phyloP scores from a whole-genome alignment of 2,329 filamentous ascomycete species.

The Fusarium humuli region DNA sequence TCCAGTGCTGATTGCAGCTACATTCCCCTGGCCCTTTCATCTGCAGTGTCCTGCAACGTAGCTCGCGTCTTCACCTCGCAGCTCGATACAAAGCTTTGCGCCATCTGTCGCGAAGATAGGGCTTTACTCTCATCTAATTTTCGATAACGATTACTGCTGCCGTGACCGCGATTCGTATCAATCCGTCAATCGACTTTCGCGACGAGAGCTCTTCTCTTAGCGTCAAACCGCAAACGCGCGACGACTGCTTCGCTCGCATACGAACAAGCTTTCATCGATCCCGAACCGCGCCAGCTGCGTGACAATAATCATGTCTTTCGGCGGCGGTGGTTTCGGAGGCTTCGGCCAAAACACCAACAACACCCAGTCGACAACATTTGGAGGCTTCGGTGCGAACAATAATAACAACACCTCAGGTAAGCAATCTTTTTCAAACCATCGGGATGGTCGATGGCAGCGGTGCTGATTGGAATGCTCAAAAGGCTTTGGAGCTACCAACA shows the following conservation, averaged over 20 bases:
- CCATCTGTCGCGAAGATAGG: conserved; percentile 8
- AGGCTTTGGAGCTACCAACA: conserved; percentile 53
- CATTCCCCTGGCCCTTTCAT: conserved; percentile 26
- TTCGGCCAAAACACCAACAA: conserved; percentile 68
- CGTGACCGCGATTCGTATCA: conserved; percentile 14
- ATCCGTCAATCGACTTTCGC: conserved; percentile 35
- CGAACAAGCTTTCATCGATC: conserved; percentile 30
- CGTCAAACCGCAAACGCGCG: conserved; percentile 39
- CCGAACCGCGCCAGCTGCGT: conserved; percentile 37
- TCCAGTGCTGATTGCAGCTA: conserved; percentile 24
- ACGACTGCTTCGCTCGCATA: conserved; percentile 31
- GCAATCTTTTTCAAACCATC: conserved; percentile 47
- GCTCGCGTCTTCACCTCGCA: conserved; percentile 26
- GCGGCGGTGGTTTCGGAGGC: conserved; percentile 59
- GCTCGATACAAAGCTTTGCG: conserved; percentile 15
- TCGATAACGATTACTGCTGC: conserved; percentile 10
- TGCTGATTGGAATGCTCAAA: conserved; percentile 45
- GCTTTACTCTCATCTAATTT: background rate
- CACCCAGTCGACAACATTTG: conserved; percentile 62
- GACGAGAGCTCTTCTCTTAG: conserved; percentile 28
- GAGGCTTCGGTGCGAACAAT: conserved; percentile 64
- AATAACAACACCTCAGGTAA: conserved; percentile 63
- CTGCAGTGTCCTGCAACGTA: conserved; percentile 19
- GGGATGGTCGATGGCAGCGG: conserved; percentile 36
- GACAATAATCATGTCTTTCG: conserved; percentile 64